Evolutionary conservation across 345 rosid genomes (phyloP).

Genomic region (Passiflora organensis): DNA sequence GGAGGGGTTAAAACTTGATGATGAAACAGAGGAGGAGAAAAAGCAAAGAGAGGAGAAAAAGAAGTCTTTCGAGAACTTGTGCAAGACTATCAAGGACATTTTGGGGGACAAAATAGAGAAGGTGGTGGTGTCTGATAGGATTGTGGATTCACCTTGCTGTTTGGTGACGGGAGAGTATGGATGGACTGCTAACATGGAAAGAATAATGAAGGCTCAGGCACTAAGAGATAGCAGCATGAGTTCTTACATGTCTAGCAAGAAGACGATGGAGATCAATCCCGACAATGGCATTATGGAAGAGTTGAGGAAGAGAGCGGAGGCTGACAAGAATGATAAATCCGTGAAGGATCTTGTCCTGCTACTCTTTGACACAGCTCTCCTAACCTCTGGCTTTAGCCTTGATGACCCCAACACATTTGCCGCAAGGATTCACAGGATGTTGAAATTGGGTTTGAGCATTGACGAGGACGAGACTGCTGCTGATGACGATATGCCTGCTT

Average conservation of each 20-base stretch:
- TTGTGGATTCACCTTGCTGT: constrained; percentile 85
- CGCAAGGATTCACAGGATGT: constrained; percentile 77
- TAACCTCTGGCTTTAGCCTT: constrained; percentile 83
- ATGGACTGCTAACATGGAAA: constrained; percentile 91
- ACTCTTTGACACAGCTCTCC: constrained; percentile 70
- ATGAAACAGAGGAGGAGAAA: constrained; percentile 79
- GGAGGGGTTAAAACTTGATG: constrained; percentile 74
- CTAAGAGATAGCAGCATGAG: constrained; percentile 89
- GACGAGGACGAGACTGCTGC: constrained; percentile 56
- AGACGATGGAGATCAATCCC: constrained; percentile 82
- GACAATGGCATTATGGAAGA: constrained; percentile 93
- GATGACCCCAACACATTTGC: constrained; percentile 86
- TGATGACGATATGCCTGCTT: constrained; percentile 69
- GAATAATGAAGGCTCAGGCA: constrained; percentile 90
- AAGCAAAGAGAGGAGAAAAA: constrained; percentile 68
- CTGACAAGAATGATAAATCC: constrained; percentile 76
- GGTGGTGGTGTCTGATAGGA: constrained; percentile 72
- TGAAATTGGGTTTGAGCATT: constrained; percentile 78
- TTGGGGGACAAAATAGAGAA: constrained; percentile 78
- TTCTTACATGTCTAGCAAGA: constrained; percentile 88
- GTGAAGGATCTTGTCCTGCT: constrained; percentile 74
- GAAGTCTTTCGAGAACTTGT: constrained; percentile 64
- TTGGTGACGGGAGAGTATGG: constrained; percentile 87
- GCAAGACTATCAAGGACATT: constrained; percentile 76
- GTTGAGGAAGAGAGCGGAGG: constrained; percentile 71